A percentile compares a stretch with the other conserved stretches of the same genome.
phyloP scores from a whole-genome alignment of 2,329 filamentous ascomycete genomes.

The Trichoderma semiorbis region DNA sequence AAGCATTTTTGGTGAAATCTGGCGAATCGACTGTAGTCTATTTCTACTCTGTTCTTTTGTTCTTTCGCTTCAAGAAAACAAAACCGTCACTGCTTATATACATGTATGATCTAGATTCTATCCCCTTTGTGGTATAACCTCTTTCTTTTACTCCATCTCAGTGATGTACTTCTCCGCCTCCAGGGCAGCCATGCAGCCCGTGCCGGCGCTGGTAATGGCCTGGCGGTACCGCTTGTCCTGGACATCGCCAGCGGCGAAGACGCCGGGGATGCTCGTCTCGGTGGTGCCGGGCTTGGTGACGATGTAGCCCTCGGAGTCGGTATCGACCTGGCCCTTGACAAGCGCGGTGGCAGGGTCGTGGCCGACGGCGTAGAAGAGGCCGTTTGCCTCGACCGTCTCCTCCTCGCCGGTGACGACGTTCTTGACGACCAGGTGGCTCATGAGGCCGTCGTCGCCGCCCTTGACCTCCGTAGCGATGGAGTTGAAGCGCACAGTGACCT shows the following conservation, averaged over 20 bases:
- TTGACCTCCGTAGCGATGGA: constrained; percentile 76
- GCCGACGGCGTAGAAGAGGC: constrained; percentile 94
- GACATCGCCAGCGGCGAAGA: constrained; percentile 95
- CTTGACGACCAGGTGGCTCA: constrained; percentile 83
- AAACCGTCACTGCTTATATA: neutral
- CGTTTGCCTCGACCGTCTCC: constrained; percentile 84
- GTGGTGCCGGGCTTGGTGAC: constrained; percentile 85
- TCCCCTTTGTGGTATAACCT: neutral
- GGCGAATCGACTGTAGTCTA: neutral
- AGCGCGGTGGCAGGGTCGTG: constrained; percentile 91
- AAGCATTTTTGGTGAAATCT: neutral
- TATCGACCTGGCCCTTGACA: constrained; percentile 85
- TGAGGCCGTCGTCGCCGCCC: constrained; percentile 80
- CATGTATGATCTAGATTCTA: constrained; percentile 6
- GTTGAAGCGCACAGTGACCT: constrained; percentile 89
- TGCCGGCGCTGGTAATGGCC: constrained; percentile 94
- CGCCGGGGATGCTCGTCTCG: constrained; percentile 81
- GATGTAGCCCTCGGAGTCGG: constrained; percentile 88
- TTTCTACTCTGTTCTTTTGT: neutral
- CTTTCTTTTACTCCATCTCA: constrained; percentile 56
- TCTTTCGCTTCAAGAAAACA: neutral
- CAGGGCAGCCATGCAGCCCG: constrained; percentile 90
- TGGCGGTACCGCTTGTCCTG: constrained; percentile 98
- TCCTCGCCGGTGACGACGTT: constrained; percentile 71
- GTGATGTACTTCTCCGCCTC: constrained; percentile 92